Evolutionary conservation across 2,329 filamentous ascomycete genomes (phyloP).

Genomic region (Fusarium sp.): DNA sequence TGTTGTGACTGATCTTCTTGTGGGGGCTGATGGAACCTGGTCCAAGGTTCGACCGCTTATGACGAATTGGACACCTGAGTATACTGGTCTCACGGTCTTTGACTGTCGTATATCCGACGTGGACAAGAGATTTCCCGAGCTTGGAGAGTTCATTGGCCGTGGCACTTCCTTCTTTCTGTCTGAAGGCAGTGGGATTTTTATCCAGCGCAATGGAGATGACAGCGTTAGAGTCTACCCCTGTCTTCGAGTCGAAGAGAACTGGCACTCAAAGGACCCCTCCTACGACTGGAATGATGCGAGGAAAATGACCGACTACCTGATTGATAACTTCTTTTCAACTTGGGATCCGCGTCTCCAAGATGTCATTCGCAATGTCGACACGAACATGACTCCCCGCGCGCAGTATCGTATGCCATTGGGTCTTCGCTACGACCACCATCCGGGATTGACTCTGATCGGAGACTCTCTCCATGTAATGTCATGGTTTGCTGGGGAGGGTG

Average conservation of each 20-base stretch:
- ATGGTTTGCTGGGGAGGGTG: background rate
- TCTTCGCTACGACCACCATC: fast-evolving
- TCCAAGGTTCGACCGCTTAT: background rate
- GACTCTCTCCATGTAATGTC: background rate
- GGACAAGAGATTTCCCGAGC: background rate
- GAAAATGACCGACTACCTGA: background rate
- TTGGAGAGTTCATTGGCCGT: background rate
- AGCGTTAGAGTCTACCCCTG: background rate
- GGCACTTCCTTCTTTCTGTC: background rate
- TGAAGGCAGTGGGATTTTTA: background rate
- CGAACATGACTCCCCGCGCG: background rate
- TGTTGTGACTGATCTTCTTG: background rate
- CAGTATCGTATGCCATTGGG: background rate
- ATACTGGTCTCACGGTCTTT: background rate
- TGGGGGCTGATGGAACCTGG: background rate
- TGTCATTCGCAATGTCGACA: background rate
- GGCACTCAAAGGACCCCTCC: background rate
- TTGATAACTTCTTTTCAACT: background rate
- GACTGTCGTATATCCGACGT: background rate
- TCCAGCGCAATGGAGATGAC: background rate
- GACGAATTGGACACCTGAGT: background rate
- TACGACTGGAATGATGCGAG: background rate
- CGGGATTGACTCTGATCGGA: fast-evolving
- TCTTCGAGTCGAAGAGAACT: background rate
- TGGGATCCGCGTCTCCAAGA: background rate